phyloP scores from a whole-genome alignment of 768 basidiomycete species.

The Tricholoma sp. region DNA sequence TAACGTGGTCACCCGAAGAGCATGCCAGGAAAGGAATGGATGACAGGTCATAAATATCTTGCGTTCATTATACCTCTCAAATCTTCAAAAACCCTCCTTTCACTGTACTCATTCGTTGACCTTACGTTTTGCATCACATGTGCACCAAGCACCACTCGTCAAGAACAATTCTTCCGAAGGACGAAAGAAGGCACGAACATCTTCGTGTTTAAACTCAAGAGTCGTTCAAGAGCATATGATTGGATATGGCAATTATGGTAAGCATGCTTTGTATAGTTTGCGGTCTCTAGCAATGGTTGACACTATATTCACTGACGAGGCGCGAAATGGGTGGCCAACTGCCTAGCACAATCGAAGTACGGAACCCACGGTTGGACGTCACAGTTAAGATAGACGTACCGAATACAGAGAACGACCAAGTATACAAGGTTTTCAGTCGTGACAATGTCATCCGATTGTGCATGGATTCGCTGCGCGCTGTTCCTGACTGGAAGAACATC shows the following conservation, averaged over 20 bases:
- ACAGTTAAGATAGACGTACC: conserved; percentile 71
- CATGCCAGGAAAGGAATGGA: conserved; percentile 62
- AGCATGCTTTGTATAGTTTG: conserved; percentile 5
- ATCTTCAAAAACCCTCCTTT: conserved; percentile 59
- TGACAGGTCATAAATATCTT: conserved; percentile 70
- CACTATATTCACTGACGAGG: conserved; percentile 35
- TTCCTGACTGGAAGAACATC: conserved; percentile 59
- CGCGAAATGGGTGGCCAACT: conserved; percentile 66
- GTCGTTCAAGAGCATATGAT: conserved; percentile 72
- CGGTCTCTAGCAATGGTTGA: neutral
- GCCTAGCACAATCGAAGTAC: conserved; percentile 64
- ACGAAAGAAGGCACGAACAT: conserved; percentile 70
- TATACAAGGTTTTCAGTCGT: conserved; percentile 49
- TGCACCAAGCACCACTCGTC: conserved; percentile 42
- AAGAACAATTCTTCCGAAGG: conserved; percentile 42
- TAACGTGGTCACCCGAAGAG: conserved; percentile 31
- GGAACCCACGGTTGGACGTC: conserved; percentile 61
- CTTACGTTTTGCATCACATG: conserved; percentile 76
- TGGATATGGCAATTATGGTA: conserved; percentile 91
- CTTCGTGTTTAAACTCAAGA: conserved; percentile 81
- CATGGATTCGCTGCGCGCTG: conserved; percentile 45
- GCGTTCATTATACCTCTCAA: conserved; percentile 73
- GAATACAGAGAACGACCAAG: conserved; percentile 30
- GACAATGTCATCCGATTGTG: conserved; percentile 62
- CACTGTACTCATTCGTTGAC: conserved; percentile 84